Evolutionary conservation across 208 protist species (phyloP), one percentile per base, ranked within the genome.

Genomic region (Jaenimonas drosophilae): DNA sequence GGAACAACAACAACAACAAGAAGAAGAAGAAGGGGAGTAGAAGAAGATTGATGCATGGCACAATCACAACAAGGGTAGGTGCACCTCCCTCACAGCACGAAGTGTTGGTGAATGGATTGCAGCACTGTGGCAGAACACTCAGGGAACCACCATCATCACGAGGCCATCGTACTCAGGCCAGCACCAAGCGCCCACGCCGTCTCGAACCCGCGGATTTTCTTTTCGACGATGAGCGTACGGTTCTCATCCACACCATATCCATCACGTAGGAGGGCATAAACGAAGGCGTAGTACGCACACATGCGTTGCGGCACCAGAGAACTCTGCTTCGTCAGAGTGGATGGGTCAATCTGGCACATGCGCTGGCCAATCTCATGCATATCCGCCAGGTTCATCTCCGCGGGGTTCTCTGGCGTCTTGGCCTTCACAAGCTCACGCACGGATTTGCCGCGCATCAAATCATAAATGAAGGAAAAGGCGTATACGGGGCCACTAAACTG

Each of bases 131-230:
- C n/a, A 34, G 31, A 34, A 16, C n/a, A 7, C 0, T 25, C 44
- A 27, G 24, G 43, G 2, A 44, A 21, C 20, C 24, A 30, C 30
- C 7, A 4, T 29, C 25, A 49, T n/a, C n/a, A n/a, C n/a, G n/a
- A n/a, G n/a, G n/a, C n/a, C n/a, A 76, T 27, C 6, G 42, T 59
- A n/a, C 46, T 44, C 29, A 94, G 59, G 20, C 72, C 78, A 9
- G 81, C 77, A 27, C 86, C 86, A 7, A 94, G 59, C 9, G 76
- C 58, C 86, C 86, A 94, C 11, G 78, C 57, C 7, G 71, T 69
- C 49, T 94, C 86, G 57, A 75, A 70, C 21, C 70, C 78, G 23
- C 72, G 61, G 25, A 94, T 89, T 51, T 85, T 87, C 64, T 94
- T 91, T 5, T 51, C 74, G 30, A 91, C 69, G 25, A 66, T 57